Evolutionary conservation across 306 rosid genomes (phyloP).

Genomic region (Gynostemma pentaphyllum): DNA sequence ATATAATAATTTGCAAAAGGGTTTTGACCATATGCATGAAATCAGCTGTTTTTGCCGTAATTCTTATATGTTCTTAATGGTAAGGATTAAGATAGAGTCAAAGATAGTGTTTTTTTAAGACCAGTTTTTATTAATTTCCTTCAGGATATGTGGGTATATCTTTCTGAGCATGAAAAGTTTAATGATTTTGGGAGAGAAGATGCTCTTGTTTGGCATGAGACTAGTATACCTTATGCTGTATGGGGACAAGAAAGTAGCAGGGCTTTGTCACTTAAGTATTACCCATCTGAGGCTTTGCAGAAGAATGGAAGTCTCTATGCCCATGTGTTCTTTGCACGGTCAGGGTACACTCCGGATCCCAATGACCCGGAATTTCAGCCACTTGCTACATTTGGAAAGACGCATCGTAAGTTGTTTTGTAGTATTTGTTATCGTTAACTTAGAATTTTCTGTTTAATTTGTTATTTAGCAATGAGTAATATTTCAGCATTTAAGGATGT

Average conservation of each 20-base stretch:
- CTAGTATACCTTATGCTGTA: slow-evolving; percentile 64
- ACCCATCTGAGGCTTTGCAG: slow-evolving; percentile 68
- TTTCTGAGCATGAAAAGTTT: slow-evolving; percentile 67
- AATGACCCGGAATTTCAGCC: slow-evolving; percentile 79
- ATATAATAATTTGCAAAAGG: too few species aligned
- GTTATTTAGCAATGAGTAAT: neutral
- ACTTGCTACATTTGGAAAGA: slow-evolving; percentile 59
- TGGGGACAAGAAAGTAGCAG: slow-evolving; percentile 69
- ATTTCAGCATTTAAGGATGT: slow-evolving; percentile 10
- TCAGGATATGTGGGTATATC: slow-evolving; percentile 95
- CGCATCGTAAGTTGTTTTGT: slow-evolving; percentile 41
- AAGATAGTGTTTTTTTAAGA: too few species aligned
- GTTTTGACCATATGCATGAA: too few species aligned
- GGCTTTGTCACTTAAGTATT: slow-evolving; percentile 44
- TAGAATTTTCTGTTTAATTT: neutral
- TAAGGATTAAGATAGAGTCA: too few species aligned
- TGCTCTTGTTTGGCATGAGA: slow-evolving; percentile 89
- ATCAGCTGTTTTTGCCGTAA: neutral
- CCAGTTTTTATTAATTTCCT: slow-evolving; percentile 3
- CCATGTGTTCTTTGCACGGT: slow-evolving; percentile 80
- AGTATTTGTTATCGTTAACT: neutral
- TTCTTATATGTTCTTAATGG: neutral
- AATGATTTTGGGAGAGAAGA: slow-evolving; percentile 59
- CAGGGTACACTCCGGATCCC: slow-evolving; percentile 86
- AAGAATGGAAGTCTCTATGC: slow-evolving; percentile 74